Evolutionary conservation across 1,139 yeast genomes (phyloP).

Genomic region (Torulaspora pretoriensis): DNA sequence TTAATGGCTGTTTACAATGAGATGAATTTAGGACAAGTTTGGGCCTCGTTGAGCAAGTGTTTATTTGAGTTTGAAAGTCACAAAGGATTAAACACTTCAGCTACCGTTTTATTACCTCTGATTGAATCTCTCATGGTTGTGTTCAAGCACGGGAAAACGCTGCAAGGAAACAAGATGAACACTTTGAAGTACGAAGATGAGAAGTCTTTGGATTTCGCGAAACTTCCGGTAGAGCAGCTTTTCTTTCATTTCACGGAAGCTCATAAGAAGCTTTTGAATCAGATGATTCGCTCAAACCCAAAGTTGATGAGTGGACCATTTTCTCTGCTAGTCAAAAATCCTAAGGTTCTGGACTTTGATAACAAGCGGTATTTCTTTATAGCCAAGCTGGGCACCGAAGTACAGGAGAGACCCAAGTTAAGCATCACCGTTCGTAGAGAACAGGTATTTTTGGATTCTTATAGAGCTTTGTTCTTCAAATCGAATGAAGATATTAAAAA

Average conservation of each 20-base stretch:
- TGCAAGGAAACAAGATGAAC: constrained; percentile 39
- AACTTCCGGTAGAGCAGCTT: constrained; percentile 72
- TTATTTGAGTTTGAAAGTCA: constrained; percentile 44
- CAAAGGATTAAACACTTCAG: constrained; percentile 55
- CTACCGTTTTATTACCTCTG: constrained; percentile 77
- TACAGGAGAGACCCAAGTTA: constrained; percentile 47
- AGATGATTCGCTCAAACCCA: constrained; percentile 88
- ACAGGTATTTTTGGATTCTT: constrained; percentile 88
- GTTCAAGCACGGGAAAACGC: constrained; percentile 78
- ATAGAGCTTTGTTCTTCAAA: constrained; percentile 77
- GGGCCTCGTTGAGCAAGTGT: constrained; percentile 85
- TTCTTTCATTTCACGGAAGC: constrained; percentile 87
- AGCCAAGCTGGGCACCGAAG: constrained; percentile 55
- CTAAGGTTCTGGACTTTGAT: constrained; percentile 89
- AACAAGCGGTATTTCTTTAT: constrained; percentile 86
- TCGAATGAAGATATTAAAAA: constrained; percentile 69
- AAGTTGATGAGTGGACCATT: constrained; percentile 96
- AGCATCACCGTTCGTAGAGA: constrained; percentile 75
- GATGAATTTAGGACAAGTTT: constrained; percentile 69
- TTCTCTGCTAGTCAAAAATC: constrained; percentile 82
- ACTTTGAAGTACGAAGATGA: constrained; percentile 53
- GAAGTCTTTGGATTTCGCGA: constrained; percentile 61
- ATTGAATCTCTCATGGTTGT: constrained; percentile 95
- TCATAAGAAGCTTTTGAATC: constrained; percentile 83
- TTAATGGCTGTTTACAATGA: constrained; percentile 60